Base-by-base conservation (phyloP, 768 basidiomycete genomes). In the Tulasnella sp. region DNA sequence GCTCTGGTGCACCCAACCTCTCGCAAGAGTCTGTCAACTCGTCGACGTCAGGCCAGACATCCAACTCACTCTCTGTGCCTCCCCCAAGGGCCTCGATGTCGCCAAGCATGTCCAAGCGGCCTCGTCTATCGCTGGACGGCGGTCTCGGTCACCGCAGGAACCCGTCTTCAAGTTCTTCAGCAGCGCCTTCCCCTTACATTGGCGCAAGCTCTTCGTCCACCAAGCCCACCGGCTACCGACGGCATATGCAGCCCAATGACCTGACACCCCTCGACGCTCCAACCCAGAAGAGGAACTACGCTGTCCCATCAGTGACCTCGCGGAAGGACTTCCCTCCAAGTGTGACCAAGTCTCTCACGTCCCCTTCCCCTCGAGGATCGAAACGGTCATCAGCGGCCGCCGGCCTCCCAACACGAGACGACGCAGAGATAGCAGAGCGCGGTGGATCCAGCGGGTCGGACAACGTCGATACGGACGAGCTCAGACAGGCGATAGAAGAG, bases 181-280 rank as follows among this genome's bases (percentile, higher is more conserved):
- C 44, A 46, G 42, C 74, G 35, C 74, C 74, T 51, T 75, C 74
- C 2, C 74, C 74, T 46, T 75, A 48, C 51, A 44, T 75, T 13
- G 74, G 74, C 29, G 20, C 74, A n/a, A 15, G 39, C 35, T 35
- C 39, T 32, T 70, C 69, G 3, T 46, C 42, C 23, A 75, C 74
- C 20, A 71, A 40, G 37, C 77, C 67, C n/a, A 93, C 89, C 3
- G 91, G 91, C 20, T 92, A 91, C 9, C 90, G 92, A 80, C 90
- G 89, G 83, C 90, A 91, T 82, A 84, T 91, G 51, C 88, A 88
- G 3, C 90, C 92, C 2, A 88, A 88, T 40, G 82, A 87, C 3
- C 87, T 94, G n/a, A 88, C 95, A 29, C 87, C 91, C n/a, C 82
- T 91, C 80, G 90, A 92, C 73, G 94, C 94, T 2, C 95, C 94